Percentiles rank a stretch among this genome's conserved stretches.
Evolutionary conservation across 805 yeast species (phyloP).

Genomic region (Kazachstania africana): DNA sequence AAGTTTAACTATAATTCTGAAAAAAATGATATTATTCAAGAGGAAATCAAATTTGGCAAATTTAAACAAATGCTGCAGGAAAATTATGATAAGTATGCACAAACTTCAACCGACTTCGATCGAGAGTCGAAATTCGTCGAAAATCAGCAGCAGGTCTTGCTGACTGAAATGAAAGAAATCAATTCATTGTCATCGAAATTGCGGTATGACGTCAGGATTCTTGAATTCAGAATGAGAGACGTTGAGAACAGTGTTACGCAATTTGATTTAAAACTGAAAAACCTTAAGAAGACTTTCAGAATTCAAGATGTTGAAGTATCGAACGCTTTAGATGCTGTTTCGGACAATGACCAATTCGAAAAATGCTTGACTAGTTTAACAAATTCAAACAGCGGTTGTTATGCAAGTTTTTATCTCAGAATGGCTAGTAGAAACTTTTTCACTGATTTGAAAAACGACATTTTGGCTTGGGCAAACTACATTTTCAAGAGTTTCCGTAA

Average conservation of each 20-base stretch:
- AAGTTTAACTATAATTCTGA: background rate
- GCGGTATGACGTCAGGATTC: constrained; percentile 52
- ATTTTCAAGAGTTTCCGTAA: constrained; percentile 5
- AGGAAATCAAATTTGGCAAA: constrained; percentile 5
- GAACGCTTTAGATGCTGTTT: constrained; percentile 2
- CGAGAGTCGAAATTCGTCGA: constrained; percentile 12
- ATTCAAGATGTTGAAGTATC: constrained; percentile 3
- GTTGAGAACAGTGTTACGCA: constrained; percentile 49
- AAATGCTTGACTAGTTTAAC: constrained; percentile 9
- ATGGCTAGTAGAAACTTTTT: constrained; percentile 7
- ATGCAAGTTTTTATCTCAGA: constrained; percentile 11
- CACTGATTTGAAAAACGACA: constrained; percentile 7
- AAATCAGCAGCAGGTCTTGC: constrained; percentile 24
- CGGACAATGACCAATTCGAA: constrained; percentile 13
- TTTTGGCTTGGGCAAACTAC: constrained; percentile 13
- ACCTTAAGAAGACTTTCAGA: constrained; percentile 11
- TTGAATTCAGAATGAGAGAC: constrained; percentile 52
- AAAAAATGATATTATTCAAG: background rate
- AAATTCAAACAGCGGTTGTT: constrained; percentile 8
- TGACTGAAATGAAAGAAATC: constrained; percentile 3
- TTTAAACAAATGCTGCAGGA: constrained; percentile 6
- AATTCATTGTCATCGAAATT: constrained; percentile 44
- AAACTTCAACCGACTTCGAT: constrained; percentile 12
- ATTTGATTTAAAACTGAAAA: constrained; percentile 26
- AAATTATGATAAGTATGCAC: constrained; percentile 9